A percentile compares a stretch with the other conserved stretches of the same genome.
phyloP scores from a whole-genome alignment of 1,139 yeast species.

The Yamadazyma atlantica region DNA sequence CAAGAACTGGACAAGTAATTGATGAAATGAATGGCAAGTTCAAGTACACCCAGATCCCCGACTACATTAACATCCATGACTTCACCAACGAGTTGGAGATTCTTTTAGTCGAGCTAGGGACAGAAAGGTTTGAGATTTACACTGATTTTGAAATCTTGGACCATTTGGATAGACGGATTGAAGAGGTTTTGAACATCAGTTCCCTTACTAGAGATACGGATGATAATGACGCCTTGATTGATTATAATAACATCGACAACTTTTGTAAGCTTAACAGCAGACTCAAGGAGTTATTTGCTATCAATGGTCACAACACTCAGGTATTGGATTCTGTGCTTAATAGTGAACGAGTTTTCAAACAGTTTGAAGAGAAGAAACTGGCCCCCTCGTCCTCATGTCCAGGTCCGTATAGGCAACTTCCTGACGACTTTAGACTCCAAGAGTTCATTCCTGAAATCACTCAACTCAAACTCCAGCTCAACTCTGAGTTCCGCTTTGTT shows the following conservation, averaged over 20 bases:
- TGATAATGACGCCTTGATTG: no score
- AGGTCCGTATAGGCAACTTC: slow-evolving; percentile 32
- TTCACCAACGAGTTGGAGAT: slow-evolving; percentile 22
- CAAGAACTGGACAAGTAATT: neutral
- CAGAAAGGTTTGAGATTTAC: slow-evolving; percentile 13
- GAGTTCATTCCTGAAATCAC: slow-evolving; percentile 34
- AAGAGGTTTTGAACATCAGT: slow-evolving; percentile 12
- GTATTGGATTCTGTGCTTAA: slow-evolving; percentile 33
- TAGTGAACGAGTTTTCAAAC: slow-evolving; percentile 25
- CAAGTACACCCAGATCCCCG: slow-evolving; percentile 22
- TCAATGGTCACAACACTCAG: slow-evolving; percentile 32
- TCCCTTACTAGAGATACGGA: slow-evolving; percentile 18
- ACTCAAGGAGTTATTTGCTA: slow-evolving; percentile 22
- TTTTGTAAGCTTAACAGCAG: slow-evolving; percentile 19
- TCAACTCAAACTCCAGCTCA: slow-evolving; percentile 25
- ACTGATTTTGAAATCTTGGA: slow-evolving; percentile 16
- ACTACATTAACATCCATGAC: slow-evolving; percentile 21
- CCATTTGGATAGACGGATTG: slow-evolving; percentile 18
- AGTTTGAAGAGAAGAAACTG: slow-evolving; percentile 20
- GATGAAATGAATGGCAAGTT: neutral
- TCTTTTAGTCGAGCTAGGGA: slow-evolving; percentile 20
- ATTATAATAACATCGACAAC: slow-evolving; percentile 18
- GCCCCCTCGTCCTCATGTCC: no score
- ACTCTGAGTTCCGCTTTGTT: slow-evolving; percentile 7
- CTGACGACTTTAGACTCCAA: slow-evolving; percentile 36